Base-by-base conservation (phyloP, 2,329 filamentous ascomycete species). In the Ambrosiella xylebori region DNA sequence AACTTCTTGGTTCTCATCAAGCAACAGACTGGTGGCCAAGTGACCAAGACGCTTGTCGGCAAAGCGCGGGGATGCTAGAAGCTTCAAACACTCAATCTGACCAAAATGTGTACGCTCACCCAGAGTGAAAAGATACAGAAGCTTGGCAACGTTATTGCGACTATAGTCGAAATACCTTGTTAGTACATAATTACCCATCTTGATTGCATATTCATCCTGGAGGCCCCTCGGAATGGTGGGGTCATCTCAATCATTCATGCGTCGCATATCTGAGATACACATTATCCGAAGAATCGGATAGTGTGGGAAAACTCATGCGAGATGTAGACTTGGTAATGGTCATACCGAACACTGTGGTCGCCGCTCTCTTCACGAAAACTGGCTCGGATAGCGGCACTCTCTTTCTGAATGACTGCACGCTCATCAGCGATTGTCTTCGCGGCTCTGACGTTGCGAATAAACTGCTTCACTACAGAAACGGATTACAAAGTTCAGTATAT, bases 371-470 rank as follows among this genome's bases (percentile, higher is more conserved):
- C 93, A 68, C 93, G 82, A 71, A 98, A 98, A 74, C 91, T 97
- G 65, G 93, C 89, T 72, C 93, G 81, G 68, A 98, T 98, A 53
- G 91, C 88, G 60, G 93, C 93, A 73, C 93, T 98, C 75, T 98
- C 93, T 73, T 98, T 98, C 68, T 97, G 93, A 63, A 98, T 94
- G 59, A 98, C 93, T 56, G 93, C 91, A 68, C 93, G 84, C 76
- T 98, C 93, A 73, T 98, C 93, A 70, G 94, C 94, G 69, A 98
- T 96, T 40, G 93, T 98, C 76, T 98, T 98, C 61, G 93, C 89
- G 62, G 93, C 91, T 70, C 93, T 88, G 69, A 98, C 93, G 74
- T 96, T 97, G 70, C 93, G 90, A 73, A 98, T 98, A 74, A 98
- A 98, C 75, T 97, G 93, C 76, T 98, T 98, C 71, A 98, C 93